A percentile compares a stretch with the other conserved stretches of the same genome.
Evolutionary conservation across 2,329 filamentous ascomycete species (phyloP).

Genomic region (Blastomyces parvus): DNA sequence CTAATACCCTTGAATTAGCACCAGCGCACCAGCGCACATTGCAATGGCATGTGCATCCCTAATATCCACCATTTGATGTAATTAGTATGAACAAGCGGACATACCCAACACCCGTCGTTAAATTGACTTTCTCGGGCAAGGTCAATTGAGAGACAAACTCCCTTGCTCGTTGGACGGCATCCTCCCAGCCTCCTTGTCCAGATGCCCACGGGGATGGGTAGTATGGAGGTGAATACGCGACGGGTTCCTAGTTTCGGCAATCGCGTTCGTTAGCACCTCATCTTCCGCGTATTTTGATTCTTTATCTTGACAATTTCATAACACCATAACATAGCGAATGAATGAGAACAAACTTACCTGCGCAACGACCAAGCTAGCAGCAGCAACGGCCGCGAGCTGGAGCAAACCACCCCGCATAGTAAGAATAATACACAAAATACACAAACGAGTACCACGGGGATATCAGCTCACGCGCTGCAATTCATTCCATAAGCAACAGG

Average conservation of each 20-base stretch:
- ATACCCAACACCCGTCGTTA: slow-evolving; percentile 82
- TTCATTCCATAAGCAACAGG: not conserved
- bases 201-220: slow-evolving; percentile 87
- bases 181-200: slow-evolving; percentile 62
- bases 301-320: not conserved
- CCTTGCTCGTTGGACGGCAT: slow-evolving; percentile 65
- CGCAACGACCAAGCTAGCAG: slow-evolving; percentile 26
- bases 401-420: slow-evolving; percentile 31
- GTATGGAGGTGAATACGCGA: slow-evolving; percentile 49
- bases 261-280: not conserved
- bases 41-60: not conserved
- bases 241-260: not conserved
- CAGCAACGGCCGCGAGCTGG: slow-evolving; percentile 25
- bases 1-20: slow-evolving; percentile 26
- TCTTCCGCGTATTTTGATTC: not conserved
- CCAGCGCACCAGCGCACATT: not conserved
- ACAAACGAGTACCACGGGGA: not conserved
- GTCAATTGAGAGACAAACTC: slow-evolving; percentile 76
- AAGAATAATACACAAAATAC: not conserved
- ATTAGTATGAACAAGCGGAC: slow-evolving; percentile 22
- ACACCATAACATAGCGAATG: slow-evolving; percentile 3
- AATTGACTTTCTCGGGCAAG: slow-evolving; percentile 80
- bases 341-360: slow-evolving; percentile 20
- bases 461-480: not conserved
- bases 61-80: not conserved